Evolutionary conservation across 169 alveolate species (phyloP), one percentile per base, ranked within the genome.

Genomic region (Babesia caballi): DNA sequence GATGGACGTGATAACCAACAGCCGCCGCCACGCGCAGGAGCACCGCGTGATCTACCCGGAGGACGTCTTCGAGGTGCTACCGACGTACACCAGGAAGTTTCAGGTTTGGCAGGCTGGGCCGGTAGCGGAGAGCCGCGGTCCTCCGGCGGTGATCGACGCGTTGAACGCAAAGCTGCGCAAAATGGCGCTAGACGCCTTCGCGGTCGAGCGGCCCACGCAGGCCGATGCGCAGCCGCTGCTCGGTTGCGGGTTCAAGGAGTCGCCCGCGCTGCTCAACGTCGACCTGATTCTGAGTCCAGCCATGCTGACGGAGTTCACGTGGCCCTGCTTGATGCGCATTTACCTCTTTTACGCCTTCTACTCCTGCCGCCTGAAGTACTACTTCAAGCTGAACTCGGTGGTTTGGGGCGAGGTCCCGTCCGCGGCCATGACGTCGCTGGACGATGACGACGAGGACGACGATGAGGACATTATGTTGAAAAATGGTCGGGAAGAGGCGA

Each of bases 291-390:
- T 74, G 51, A 44, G 35, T 8, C 68, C 65, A 12, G 67, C 21
- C 30, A 74, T 74, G 84, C 25, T 74, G 38, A 74, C 76, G 35
- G 70, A 51, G 33, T 74, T 35, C 32, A 74, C 75, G 2, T 74
- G 84, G 84, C 49, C 69, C 19, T 52, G 40, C 21, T 15, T 74
- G 21, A 17, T 74, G 50, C 69, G 71, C 23, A 33, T 65, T 4
- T 40, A 74, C 33, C 57, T 74, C 23, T 74, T 74, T 50, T 74
- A 74, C 51, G 84, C 77, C 36, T 40, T 74, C 9, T 74, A 74
- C 59, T 21, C 57, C 14, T 58, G 74, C 25, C 68, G 60, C 3
- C 19, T 41, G 7, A 58, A 49, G 54, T 74, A 50, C 44, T 9
- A 32, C 35, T 74, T 28, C 63, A 74, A 63, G 68, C 67, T 74